A percentile compares a stretch with the other conserved stretches of the same genome.
Evolutionary conservation across 805 yeast species (phyloP).

Genomic region (Maudiozyma serrabonitensis): DNA sequence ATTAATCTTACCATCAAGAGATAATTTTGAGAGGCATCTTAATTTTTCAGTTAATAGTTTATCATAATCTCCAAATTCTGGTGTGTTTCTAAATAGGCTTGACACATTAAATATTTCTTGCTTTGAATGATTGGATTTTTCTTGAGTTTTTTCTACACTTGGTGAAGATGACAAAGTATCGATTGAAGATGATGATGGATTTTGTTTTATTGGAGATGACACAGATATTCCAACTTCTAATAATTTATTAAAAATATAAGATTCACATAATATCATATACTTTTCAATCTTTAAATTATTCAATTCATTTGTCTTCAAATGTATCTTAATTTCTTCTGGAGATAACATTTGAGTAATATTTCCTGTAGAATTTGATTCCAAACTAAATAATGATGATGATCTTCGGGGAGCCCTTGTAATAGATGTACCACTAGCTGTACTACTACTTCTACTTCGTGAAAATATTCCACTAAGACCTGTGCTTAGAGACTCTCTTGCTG

Average conservation of each 20-base stretch:
- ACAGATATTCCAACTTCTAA: conserved; percentile 27
- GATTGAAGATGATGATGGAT: background rate
- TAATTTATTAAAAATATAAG: conserved; percentile 20
- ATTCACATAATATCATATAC: conserved; percentile 26
- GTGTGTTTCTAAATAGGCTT: conserved; percentile 25
- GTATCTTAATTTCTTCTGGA: conserved; percentile 25
- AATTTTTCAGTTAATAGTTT: conserved; percentile 18
- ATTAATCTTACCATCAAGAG: conserved; percentile 15
- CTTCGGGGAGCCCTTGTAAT: conserved; percentile 17
- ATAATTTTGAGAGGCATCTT: conserved; percentile 11
- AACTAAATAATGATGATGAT: conserved; percentile 25
- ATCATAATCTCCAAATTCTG: conserved; percentile 25
- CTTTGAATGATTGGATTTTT: background rate
- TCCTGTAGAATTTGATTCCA: conserved; percentile 11
- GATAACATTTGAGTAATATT: conserved; percentile 21
- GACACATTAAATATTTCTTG: conserved; percentile 14
- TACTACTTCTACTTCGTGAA: conserved; percentile 27
- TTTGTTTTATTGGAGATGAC: conserved; percentile 6
- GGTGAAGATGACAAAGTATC: background rate
- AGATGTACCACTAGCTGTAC: conserved; percentile 12
- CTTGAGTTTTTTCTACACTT: background rate
- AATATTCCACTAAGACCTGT: conserved; percentile 30
- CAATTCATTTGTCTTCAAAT: conserved; percentile 18
- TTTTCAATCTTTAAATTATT: conserved; percentile 21
- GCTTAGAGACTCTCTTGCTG: conserved; percentile 24